Evolutionary conservation across 371 early-diverging fungal species (phyloP), one percentile per base, ranked within the genome.

Genomic region (Mortierella sp.): DNA sequence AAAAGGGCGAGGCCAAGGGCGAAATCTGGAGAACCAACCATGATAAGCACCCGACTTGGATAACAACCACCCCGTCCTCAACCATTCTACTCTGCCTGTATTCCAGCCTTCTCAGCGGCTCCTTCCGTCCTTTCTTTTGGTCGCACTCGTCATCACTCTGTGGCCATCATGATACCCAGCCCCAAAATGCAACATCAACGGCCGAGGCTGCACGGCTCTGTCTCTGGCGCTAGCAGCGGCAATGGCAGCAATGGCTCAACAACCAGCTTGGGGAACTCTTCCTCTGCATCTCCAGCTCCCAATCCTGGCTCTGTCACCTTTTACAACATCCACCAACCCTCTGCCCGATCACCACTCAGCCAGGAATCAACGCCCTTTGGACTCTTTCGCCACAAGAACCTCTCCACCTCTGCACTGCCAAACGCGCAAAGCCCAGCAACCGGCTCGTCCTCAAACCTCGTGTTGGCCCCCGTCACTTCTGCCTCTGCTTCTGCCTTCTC

Each of bases 301-400:
- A 46, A 39, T 43, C 53, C 21, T 9, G 51, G 48, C 17, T 21
- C 70, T 7, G 60, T 63, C 16, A 24, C 63, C 2, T 76, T 63
- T 51, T 68, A 76, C 28, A 64, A 68, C 44, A 57, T 68, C 34
- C 76, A 76, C 52, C 74, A 73, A 43, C 76, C 76, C 17, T 76
- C 76, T 2, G 76, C 76, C 24, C 52, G 76, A 16, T 76, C 76
- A 10, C 76, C 76, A 0, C 69, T 76, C 53, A 76, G 76, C 24
- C 68, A 76, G 54, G 76, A 76, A 45, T 60, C 76, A 10, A 76
- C 76, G 5, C 76, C 76, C 7, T 76, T 76, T 53, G 76, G 76
- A 41, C 68, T 76, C 51, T 76, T 76, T 56, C 68, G 69, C 16
- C 76, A 76, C 54, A 76, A 76, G 47, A 76, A 76, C 52, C 69